A percentile compares a stretch with the other conserved stretches of the same genome.
Conservation (phyloP, 177 flowering plant genomes). For the Tripterygium wilfordii region DNA sequence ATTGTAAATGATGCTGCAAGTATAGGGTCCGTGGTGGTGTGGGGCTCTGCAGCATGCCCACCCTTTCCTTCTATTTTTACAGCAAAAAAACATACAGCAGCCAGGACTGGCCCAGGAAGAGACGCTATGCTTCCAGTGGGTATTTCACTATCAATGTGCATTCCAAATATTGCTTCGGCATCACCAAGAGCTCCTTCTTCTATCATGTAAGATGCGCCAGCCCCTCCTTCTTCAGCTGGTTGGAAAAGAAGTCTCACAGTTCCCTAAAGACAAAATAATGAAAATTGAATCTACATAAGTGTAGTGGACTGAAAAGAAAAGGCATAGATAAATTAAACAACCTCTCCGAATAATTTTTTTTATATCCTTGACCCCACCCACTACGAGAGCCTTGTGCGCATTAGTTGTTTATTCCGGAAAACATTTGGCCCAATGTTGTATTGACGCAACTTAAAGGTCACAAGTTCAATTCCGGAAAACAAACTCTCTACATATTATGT, state of each 20-base stretch:
- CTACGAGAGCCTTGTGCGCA: no score
- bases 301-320: not conserved
- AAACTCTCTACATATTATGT: no score
- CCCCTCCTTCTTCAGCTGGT: slow-evolving; percentile 92
- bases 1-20: slow-evolving; percentile 61
- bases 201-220: slow-evolving; percentile 74
- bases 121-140: slow-evolving; percentile 63
- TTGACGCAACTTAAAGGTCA: no score
- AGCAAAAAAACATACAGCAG: slow-evolving; percentile 56
- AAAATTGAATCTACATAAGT: not conserved
- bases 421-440: no score
- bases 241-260: slow-evolving; percentile 83
- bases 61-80: slow-evolving; percentile 60
- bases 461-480: no score
- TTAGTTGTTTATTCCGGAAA: no score
- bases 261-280: slow-evolving; percentile 40
- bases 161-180: slow-evolving; percentile 73
- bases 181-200: slow-evolving; percentile 76
- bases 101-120: slow-evolving; percentile 49
- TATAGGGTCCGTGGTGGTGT: slow-evolving; percentile 49
- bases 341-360: no score
- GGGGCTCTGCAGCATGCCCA: slow-evolving; percentile 71
- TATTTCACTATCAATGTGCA: slow-evolving; percentile 39
- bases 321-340: no score
- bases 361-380: no score